Evolutionary conservation across 2,329 filamentous ascomycete genomes (phyloP).

Genomic region (Pseudomassariella vexata): DNA sequence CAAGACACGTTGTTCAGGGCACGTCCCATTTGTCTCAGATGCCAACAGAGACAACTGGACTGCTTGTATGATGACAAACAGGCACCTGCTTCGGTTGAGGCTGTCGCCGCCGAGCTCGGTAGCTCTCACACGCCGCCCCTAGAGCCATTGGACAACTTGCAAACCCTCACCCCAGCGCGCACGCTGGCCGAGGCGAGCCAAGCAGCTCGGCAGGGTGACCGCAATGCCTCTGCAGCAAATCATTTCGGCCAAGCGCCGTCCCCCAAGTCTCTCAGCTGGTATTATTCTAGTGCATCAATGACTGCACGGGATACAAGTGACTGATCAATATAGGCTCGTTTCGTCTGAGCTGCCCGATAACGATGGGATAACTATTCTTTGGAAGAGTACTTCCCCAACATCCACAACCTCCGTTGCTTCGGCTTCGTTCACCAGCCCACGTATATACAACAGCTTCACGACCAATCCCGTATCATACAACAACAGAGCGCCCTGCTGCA

Average conservation of each 20-base stretch:
- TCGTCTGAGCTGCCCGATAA: constrained; percentile 6
- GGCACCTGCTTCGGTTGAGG: constrained; percentile 11
- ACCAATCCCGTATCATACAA: not conserved
- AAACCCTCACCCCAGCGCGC: not conserved
- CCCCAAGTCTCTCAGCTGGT: not conserved
- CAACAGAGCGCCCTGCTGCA: constrained; percentile 7
- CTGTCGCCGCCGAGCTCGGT: constrained; percentile 1
- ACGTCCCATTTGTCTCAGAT: constrained; percentile 9
- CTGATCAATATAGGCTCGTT: constrained; percentile 6
- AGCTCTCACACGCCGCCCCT: not conserved
- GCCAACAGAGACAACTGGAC: constrained; percentile 7
- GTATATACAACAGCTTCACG: constrained; percentile 12
- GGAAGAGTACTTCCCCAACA: constrained; percentile 16
- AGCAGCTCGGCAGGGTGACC: not conserved
- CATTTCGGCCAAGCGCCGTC: no score
- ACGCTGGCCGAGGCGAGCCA: not conserved
- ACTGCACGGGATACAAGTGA: not conserved
- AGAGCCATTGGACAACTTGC: no score
- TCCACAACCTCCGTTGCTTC: constrained; percentile 15
- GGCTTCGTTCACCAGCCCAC: constrained; percentile 17
- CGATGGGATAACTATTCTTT: constrained; percentile 4
- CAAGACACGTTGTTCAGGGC: constrained; percentile 12
- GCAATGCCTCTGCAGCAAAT: not conserved
- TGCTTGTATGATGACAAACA: constrained; percentile 13
- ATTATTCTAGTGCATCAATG: not conserved